These are phyloP conservation scores for Primulina eburnea DNA, from an alignment of 257 asterid species.

Conservation along the genomic window DNA sequence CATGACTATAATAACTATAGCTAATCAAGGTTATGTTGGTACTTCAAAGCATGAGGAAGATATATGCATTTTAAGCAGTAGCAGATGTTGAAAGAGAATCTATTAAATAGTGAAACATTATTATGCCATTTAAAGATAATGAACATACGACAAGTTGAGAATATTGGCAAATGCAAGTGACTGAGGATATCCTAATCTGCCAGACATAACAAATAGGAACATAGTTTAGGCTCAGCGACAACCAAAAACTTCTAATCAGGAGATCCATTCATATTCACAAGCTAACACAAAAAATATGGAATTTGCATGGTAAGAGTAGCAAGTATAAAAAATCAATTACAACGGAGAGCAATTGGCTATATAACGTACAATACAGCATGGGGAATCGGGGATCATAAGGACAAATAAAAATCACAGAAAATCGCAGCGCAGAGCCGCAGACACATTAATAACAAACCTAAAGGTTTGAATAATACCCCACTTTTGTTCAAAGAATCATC, in stretches of 20 bases:
- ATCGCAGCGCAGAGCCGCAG: too few species aligned
- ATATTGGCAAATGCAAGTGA: neutral
- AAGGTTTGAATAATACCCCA: neutral
- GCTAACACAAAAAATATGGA: neutral
- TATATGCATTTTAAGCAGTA: neutral
- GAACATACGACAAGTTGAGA: too few species aligned
- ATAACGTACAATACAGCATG: too few species aligned
- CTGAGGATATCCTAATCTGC: neutral
- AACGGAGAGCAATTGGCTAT: neutral
- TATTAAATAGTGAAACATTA: neutral
- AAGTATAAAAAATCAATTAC: neutral
- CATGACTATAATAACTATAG: neutral
- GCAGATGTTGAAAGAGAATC: neutral
- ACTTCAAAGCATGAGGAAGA: neutral
- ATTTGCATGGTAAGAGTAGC: neutral
- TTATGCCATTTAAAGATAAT: neutral
- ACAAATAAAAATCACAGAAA: too few species aligned
- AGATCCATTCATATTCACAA: too few species aligned
- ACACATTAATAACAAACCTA: too few species aligned
- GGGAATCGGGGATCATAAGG: too few species aligned
- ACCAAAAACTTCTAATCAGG: neutral
- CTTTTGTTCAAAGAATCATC: neutral
- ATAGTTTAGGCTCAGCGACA: neutral
- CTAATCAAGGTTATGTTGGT: neutral
- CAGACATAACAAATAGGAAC: neutral